phyloP scores from a whole-genome alignment of 2,329 filamentous ascomycete species.

The Arthrobotrys sinensis region DNA sequence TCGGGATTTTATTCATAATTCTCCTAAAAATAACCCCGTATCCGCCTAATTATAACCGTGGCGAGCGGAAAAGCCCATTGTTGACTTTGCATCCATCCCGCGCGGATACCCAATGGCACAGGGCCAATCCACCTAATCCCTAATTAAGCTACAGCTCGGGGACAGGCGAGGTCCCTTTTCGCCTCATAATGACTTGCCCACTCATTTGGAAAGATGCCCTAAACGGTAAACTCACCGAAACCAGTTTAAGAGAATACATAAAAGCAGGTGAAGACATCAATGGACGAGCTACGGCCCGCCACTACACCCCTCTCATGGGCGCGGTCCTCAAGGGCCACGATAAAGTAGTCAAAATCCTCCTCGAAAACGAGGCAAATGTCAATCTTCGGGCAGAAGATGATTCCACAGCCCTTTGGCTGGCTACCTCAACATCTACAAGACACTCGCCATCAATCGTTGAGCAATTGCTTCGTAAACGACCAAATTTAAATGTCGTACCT shows the following conservation, averaged over 20 bases:
- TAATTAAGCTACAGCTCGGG: background rate
- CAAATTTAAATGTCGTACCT: background rate
- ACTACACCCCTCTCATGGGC: conserved; percentile 6
- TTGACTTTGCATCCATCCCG: background rate
- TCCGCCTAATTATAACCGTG: background rate
- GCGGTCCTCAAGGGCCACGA: conserved; percentile 63
- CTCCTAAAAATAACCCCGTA: too few relatives aligned
- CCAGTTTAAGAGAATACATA: background rate
- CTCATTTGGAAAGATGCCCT: background rate
- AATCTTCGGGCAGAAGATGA: conserved; percentile 13
- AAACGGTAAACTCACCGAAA: background rate
- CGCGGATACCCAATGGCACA: background rate
- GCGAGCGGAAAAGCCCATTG: background rate
- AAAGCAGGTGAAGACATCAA: conserved; percentile 8
- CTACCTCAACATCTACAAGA: conserved; percentile 7
- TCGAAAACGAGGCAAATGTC: conserved; percentile 44
- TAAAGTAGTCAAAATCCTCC: conserved; percentile 62
- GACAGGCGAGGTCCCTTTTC: background rate
- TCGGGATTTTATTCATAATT: background rate
- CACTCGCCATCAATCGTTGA: conserved; percentile 11
- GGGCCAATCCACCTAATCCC: background rate
- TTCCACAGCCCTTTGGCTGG: conserved; percentile 10
- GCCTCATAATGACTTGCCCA: background rate
- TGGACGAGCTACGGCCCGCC: background rate
- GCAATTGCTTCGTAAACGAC: conserved; percentile 6